Percentiles rank a stretch among this genome's conserved stretches.
Evolutionary conservation across 2,329 filamentous ascomycete genomes (phyloP).

Genomic region (Colletotrichum magnum): DNA sequence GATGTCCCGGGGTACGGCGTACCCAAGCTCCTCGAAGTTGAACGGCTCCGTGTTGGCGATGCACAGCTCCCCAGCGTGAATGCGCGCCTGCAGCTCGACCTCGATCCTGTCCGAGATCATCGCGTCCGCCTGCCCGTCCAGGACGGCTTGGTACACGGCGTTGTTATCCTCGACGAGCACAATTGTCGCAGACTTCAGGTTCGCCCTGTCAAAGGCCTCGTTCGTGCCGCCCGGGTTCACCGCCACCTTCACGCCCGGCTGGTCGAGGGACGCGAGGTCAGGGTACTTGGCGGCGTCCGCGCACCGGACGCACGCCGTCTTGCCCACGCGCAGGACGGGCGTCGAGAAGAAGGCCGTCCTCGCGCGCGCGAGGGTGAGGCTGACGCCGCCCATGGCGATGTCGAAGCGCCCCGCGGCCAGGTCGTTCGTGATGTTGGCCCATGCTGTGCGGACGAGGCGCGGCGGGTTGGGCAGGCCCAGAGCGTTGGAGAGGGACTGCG

Average conservation of each 20-base stretch:
- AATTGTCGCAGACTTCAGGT: slow-evolving; percentile 26
- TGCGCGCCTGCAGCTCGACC: slow-evolving; percentile 34
- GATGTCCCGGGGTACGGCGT: slow-evolving; percentile 29
- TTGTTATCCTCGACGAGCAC: slow-evolving; percentile 39
- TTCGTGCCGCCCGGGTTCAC: slow-evolving; percentile 39
- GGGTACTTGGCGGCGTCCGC: slow-evolving; percentile 33
- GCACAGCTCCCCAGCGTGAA: slow-evolving; percentile 32
- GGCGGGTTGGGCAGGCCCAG: slow-evolving; percentile 34
- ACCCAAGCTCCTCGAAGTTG: slow-evolving; percentile 39
- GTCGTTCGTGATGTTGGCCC: slow-evolving; percentile 37
- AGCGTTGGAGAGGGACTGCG: slow-evolving; percentile 38
- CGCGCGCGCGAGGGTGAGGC: slow-evolving; percentile 33
- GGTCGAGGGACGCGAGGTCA: slow-evolving; percentile 34
- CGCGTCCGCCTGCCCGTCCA: slow-evolving; percentile 28
- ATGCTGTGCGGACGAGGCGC: slow-evolving; percentile 23
- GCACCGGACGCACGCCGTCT: slow-evolving; percentile 38
- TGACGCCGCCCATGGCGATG: slow-evolving; percentile 40
- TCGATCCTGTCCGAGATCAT: slow-evolving; percentile 40
- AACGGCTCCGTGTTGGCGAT: slow-evolving; percentile 35
- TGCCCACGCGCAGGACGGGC: slow-evolving; percentile 36
- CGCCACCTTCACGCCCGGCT: slow-evolving; percentile 28
- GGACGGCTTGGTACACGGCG: slow-evolving; percentile 32
- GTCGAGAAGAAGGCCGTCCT: slow-evolving; percentile 30
- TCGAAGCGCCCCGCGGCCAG: slow-evolving; percentile 30
- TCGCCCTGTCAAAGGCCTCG: slow-evolving; percentile 40